phyloP scores from a whole-genome alignment of 2,329 filamentous ascomycete species.

The Fusarium fujikuroi region DNA sequence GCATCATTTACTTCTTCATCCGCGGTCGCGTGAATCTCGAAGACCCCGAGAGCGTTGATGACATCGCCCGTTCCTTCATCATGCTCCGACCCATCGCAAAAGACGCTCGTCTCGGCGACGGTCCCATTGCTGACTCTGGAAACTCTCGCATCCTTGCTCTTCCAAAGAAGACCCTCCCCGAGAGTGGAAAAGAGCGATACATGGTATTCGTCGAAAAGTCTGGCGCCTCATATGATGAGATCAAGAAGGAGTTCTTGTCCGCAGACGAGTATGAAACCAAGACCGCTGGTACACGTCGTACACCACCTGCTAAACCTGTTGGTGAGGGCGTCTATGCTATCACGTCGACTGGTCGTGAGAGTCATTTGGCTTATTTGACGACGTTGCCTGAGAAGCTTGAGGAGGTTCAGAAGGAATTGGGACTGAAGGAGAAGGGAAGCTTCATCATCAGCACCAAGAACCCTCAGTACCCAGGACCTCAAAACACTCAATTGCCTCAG shows the following conservation, averaged over 20 bases:
- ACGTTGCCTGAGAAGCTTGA: conserved; percentile 77
- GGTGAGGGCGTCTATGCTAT: conserved; percentile 89
- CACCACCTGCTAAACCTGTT: conserved; percentile 76
- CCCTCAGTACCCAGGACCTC: conserved; percentile 74
- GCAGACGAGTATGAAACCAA: conserved; percentile 78
- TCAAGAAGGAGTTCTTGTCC: conserved; percentile 78
- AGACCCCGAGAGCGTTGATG: conserved; percentile 73
- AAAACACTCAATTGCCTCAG: conserved; percentile 70
- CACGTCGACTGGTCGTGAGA: conserved; percentile 75
- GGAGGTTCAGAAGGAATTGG: conserved; percentile 79
- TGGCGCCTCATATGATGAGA: conserved; percentile 69
- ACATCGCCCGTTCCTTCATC: conserved; percentile 83
- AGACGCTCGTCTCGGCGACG: conserved; percentile 69
- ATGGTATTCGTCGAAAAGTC: conserved; percentile 87
- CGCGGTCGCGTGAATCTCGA: conserved; percentile 80
- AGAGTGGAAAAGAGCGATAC: conserved; percentile 74
- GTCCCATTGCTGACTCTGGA: conserved; percentile 59
- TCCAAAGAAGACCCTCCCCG: conserved; percentile 86
- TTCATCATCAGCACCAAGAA: conserved; percentile 86
- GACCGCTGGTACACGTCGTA: conserved; percentile 75
- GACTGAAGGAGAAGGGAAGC: conserved; percentile 75
- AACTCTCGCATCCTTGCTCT: conserved; percentile 80
- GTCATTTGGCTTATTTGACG: conserved; percentile 82
- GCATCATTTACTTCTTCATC: conserved; percentile 91
- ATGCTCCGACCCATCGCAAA: conserved; percentile 77